Evolutionary conservation across 306 rosid genomes (phyloP), one percentile per base, ranked within the genome.

Genomic region (Quercus parvula): DNA sequence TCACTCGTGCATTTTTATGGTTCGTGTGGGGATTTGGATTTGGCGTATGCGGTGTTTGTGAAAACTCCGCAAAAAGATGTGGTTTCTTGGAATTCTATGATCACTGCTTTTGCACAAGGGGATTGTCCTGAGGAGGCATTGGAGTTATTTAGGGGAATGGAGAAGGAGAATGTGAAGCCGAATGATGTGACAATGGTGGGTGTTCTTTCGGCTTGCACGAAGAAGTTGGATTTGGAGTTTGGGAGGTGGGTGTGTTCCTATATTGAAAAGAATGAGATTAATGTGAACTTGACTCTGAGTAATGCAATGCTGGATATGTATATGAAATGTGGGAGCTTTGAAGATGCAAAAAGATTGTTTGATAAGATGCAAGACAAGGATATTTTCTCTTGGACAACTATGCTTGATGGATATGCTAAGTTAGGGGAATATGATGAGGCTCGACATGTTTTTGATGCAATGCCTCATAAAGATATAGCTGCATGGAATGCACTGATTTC

Each of bases 251-350:
- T 91, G 71, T 89, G 91, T 81, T 82, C 77, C 1, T 80, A 79
- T 52, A 84, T 91, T 22, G 75, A 81, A 73, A 91, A 77, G 81
- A 77, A 81, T 68, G 87, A 74, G 56, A 70, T 84, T 61, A 41
- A 20, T 18, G 83, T 72, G 85, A 76, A 86, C 76, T 84, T 91
- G 85, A 87, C 89, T 55, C 75, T 91, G 78, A 84, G 81, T 41
- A 91, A 89, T 75, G 91, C 93, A 59, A 89, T 87, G 84, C 88
- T 89, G 30, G 95, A 91, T 58, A 89, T 91, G 96, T 87, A 78
- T 73, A 79, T 81, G 30, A 91, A 89, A 75, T 91, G 96, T 25
- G 87, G 90, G 79, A 81, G 89, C 13, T 38, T 87, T 27, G 81
- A 62, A 44, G 90, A 89, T 77, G 90, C 93, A 2, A 70, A 82